Evolutionary conservation across 768 basidiomycete genomes (phyloP).

Genomic region (Favolaschia claudopus): DNA sequence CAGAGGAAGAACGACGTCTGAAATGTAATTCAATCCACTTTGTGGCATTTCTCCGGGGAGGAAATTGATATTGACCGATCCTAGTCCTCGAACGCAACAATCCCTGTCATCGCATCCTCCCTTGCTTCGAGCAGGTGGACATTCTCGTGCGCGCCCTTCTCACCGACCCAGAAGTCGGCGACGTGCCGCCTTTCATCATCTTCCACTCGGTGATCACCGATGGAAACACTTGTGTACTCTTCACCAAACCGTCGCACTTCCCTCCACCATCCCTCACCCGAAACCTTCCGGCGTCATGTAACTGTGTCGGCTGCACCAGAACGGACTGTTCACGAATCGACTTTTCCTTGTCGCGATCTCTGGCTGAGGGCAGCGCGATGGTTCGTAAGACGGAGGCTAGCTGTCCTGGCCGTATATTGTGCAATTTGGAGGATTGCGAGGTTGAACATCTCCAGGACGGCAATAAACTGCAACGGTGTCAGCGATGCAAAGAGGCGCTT

Average conservation of each 20-base stretch:
- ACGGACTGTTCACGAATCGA: conserved; percentile 20
- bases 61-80: too few species aligned
- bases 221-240: conserved; percentile 19
- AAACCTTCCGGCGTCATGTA: conserved; percentile 15
- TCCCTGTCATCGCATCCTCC: conserved; percentile 4
- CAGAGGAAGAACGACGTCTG: background rate
- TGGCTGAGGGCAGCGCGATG: conserved; percentile 7
- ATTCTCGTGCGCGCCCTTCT: conserved; percentile 26
- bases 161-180: conserved; percentile 28
- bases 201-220: conserved; percentile 4
- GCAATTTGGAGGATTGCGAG: conserved; percentile 26
- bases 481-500: conserved; percentile 23
- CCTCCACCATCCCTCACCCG: conserved; percentile 10
- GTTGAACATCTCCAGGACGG: conserved; percentile 2
- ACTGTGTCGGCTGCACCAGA: background rate
- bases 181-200: conserved; percentile 33
- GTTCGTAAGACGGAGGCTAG: conserved; percentile 3
- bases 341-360: background rate
- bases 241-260: conserved; percentile 15
- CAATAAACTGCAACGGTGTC: conserved; percentile 19
- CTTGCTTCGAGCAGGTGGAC: conserved; percentile 19
- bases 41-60: too few species aligned
- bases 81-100: conserved; percentile 1
- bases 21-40: background rate
- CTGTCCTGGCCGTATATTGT: conserved; percentile 1